Evolutionary conservation across 371 early-diverging fungal genomes (phyloP).

Genomic region (Parasitella parasitica): DNA sequence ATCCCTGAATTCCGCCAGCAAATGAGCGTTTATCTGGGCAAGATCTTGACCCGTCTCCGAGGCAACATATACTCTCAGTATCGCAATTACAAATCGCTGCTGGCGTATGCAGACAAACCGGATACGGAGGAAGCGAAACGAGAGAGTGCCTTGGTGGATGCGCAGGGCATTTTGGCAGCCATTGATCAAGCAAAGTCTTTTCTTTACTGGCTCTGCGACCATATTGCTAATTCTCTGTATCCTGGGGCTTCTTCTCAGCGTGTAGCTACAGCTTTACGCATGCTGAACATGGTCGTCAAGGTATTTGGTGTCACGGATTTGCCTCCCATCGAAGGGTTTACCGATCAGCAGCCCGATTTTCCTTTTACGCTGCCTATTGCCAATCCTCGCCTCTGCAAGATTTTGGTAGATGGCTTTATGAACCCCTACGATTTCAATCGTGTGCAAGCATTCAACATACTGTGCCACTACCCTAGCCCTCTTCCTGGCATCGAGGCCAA

Average conservation of each 20-base stretch:
- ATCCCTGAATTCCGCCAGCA: constrained; percentile 83
- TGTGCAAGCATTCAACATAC: constrained; percentile 60
- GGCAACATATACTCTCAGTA: constrained; percentile 52
- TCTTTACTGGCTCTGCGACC: constrained; percentile 43
- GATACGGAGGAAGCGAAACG: constrained; percentile 9
- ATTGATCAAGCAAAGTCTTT: constrained; percentile 36
- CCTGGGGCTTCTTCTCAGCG: constrained; percentile 68
- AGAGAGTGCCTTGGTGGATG: constrained; percentile 14
- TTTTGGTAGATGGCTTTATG: constrained; percentile 59
- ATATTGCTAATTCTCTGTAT: constrained; percentile 44
- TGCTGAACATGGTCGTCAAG: constrained; percentile 48
- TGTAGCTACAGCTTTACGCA: constrained; percentile 54
- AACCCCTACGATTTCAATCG: constrained; percentile 76
- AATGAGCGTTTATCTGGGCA: constrained; percentile 59
- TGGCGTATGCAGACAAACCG: constrained; percentile 22
- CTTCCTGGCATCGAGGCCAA: constrained; percentile 50
- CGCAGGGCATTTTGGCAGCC: constrained; percentile 9
- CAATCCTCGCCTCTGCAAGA: constrained; percentile 44
- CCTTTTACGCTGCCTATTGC: constrained; percentile 59
- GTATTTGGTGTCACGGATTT: constrained; percentile 54
- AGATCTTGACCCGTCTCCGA: constrained; percentile 53
- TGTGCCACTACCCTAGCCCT: constrained; percentile 60
- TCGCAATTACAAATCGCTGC: constrained; percentile 32
- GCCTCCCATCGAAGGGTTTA: constrained; percentile 50
- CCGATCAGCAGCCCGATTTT: constrained; percentile 45